Evolutionary conservation across 116 monocot genomes (phyloP), one percentile per base, ranked within the genome.

Genomic region (Trichopus zeylanicus): DNA sequence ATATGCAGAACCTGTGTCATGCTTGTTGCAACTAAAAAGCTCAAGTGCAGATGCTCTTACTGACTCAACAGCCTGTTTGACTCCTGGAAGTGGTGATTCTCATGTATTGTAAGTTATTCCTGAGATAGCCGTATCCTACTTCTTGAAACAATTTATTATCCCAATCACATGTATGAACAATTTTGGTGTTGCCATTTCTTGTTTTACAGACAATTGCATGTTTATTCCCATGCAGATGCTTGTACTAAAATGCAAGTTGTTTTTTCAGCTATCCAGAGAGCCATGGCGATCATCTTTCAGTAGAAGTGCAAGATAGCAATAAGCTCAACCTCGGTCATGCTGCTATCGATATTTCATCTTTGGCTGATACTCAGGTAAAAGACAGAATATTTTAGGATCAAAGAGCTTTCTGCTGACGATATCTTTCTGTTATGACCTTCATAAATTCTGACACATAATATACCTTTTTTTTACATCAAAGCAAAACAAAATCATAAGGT

Each of bases 181-280:
- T n/a, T n/a, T n/a, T n/a, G n/a, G n/a, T n/a, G n/a, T n/a, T n/a
- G n/a, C n/a, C n/a, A n/a, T n/a, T n/a, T n/a, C n/a, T n/a, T 0
- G 42, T 42, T 42, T 15, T 13, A 12, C 4, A 42, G 42, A n/a
- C 8, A 42, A 33, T 0, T n/a, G 13, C 18, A n/a, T n/a, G n/a
- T n/a, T 42, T 16, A 42, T 42, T 42, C 2, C n/a, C 42, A 42
- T 42, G 42, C 12, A n/a, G n/a, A n/a, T n/a, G n/a, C n/a, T n/a
- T n/a, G n/a, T n/a, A n/a, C n/a, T n/a, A n/a, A n/a, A n/a, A n/a
- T n/a, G n/a, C n/a, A n/a, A n/a, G n/a, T n/a, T n/a, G 19, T 16
- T 48, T 26, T 68, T 74, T 56, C 81, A 98, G 98, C 51, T 85
- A 73, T 62, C 88, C 85, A 46, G 91, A 91, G 69, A 85, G 77